Conservation (phyloP, 805 yeast species). For the Hanseniaspora nectarophila region DNA sequence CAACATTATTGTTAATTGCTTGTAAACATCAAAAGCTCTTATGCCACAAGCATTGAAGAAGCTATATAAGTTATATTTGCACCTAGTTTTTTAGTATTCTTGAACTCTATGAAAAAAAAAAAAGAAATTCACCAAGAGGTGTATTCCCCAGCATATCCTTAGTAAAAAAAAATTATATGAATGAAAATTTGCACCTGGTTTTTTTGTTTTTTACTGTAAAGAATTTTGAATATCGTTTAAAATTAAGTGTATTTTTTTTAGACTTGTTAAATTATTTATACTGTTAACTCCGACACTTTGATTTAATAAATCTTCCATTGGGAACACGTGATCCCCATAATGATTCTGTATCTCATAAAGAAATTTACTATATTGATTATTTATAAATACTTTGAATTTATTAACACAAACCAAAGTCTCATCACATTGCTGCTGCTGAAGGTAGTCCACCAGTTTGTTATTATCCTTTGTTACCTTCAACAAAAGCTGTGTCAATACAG, state of each 20-base stretch:
- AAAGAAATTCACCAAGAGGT: too few species aligned
- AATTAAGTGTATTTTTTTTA: background rate
- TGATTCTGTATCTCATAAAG: background rate
- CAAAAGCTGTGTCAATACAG: background rate
- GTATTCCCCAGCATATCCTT: too few species aligned
- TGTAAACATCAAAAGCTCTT: too few species aligned
- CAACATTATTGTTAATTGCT: too few species aligned
- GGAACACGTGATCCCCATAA: constrained; percentile 2
- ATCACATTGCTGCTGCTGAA: background rate
- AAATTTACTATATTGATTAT: background rate
- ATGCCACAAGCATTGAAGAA: too few species aligned
- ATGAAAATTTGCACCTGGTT: constrained; percentile 5
- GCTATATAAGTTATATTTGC: too few species aligned
- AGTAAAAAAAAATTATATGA: too few species aligned
- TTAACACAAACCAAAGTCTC: background rate
- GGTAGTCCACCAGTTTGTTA: background rate
- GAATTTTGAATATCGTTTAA: background rate
- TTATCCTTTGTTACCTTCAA: constrained; percentile 1
- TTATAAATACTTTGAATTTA: constrained; percentile 2
- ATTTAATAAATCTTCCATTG: background rate
- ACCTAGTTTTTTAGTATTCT: too few species aligned
- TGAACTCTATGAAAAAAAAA: too few species aligned
- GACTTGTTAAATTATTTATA: background rate
- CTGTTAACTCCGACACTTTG: background rate
- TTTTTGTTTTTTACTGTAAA: too few species aligned